A percentile compares a stretch with the other conserved stretches of the same genome.
These are phyloP conservation scores for Perkinsus chesapeaki DNA, from an alignment of 169 alveolate genomes.

Conservation along the genomic window DNA sequence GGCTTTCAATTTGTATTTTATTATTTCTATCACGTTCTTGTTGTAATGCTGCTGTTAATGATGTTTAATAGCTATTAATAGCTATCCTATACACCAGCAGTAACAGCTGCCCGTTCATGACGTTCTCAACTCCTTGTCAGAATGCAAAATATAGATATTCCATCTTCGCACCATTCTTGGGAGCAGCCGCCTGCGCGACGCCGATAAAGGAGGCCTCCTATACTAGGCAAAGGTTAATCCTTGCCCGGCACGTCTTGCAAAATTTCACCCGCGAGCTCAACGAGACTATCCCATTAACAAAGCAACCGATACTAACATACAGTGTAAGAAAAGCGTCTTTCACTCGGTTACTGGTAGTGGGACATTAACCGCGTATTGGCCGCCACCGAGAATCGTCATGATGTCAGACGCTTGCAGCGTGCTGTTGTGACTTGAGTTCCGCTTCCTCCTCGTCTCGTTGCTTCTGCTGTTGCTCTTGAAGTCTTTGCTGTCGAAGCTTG, in stretches of 20 bases:
- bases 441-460: neutral
- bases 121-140: no score
- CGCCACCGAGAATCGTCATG: neutral
- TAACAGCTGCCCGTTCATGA: no score
- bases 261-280: neutral
- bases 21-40: no score
- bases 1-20: no score
- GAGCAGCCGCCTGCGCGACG: no score
- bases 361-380: neutral
- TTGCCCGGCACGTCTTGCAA: neutral
- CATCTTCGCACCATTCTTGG: no score
- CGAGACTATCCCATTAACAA: neutral
- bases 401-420: neutral
- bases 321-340: neutral
- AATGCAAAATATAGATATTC: no score
- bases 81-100: no score
- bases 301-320: neutral
- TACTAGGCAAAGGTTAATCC: no score
- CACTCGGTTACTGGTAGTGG: neutral
- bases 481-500: neutral
- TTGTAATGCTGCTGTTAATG: no score
- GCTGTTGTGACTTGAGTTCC: neutral
- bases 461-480: neutral
- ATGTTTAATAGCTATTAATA: no score
- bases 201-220: no score